Conservation (phyloP, 495 filamentous ascomycete genomes). For the Aspergillus nanangensis region DNA sequence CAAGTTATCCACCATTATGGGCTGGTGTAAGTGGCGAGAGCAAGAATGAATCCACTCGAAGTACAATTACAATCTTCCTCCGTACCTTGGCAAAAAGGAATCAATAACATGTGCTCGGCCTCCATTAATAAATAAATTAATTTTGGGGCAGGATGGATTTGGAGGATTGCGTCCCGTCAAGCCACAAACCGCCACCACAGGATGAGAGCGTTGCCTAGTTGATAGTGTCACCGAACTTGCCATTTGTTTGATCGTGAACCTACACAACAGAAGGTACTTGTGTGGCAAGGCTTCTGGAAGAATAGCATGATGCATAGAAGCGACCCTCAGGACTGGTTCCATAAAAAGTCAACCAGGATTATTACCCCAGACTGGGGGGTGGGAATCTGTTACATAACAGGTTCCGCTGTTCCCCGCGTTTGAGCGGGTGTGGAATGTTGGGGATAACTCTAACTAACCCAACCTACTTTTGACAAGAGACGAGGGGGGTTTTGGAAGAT, state of each 20-base stretch:
- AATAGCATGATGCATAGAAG: too few species aligned
- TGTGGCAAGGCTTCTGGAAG: too few species aligned
- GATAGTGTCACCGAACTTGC: not conserved
- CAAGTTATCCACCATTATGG: too few species aligned
- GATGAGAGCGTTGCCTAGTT: not conserved
- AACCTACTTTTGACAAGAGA: not conserved
- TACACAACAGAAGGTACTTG: too few species aligned
- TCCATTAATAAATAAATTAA: not conserved
- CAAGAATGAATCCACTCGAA: too few species aligned
- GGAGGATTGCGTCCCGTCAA: not conserved
- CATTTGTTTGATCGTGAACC: too few species aligned
- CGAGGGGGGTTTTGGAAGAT: not conserved
- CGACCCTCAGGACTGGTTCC: too few species aligned
- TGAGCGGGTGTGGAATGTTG: constrained; percentile 4
- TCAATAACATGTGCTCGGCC: too few species aligned
- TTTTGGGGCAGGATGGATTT: not conserved
- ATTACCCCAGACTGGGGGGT: constrained; percentile 23
- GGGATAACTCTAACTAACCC: constrained; percentile 7
- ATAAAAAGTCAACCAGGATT: not conserved
- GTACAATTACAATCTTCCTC: too few species aligned
- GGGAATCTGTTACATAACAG: constrained; percentile 36
- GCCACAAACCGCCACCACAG: not conserved
- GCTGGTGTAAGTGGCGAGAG: too few species aligned
- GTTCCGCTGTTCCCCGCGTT: constrained; percentile 25
- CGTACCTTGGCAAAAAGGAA: not conserved